Percentiles rank a stretch among this genome's conserved stretches.
These are phyloP conservation scores for Metschnikowia chrysomelidarum DNA, from an alignment of 805 yeast genomes.

Conservation along the genomic window DNA sequence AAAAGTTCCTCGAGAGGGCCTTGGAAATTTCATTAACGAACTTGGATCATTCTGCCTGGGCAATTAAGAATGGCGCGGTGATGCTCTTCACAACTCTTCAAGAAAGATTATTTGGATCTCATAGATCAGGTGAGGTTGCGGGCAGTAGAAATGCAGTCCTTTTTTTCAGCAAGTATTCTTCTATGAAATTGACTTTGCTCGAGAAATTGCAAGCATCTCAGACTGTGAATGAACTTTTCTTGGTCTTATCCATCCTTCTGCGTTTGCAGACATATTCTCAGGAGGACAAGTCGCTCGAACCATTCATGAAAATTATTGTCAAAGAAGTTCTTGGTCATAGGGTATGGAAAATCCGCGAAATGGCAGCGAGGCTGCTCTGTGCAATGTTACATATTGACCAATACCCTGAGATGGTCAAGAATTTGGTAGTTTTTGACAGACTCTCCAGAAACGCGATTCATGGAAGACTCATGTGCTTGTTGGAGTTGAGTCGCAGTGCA, in stretches of 20 bases:
- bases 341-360: slow-evolving; percentile 84
- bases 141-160: slow-evolving; percentile 52
- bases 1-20: slow-evolving; percentile 41
- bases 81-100: slow-evolving; percentile 89
- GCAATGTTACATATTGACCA: slow-evolving; percentile 35
- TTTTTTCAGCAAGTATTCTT: slow-evolving; percentile 66
- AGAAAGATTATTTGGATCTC: slow-evolving; percentile 72
- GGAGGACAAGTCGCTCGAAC: slow-evolving; percentile 45
- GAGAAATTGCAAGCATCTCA: slow-evolving; percentile 31
- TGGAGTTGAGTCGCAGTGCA: slow-evolving; percentile 11
- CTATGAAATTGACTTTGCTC: slow-evolving; percentile 50
- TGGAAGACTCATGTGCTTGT: slow-evolving; percentile 13
- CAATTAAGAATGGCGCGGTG: slow-evolving; percentile 86
- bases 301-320: slow-evolving; percentile 41
- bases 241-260: slow-evolving; percentile 71
- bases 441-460: slow-evolving; percentile 9
- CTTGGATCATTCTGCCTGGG: slow-evolving; percentile 73
- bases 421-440: slow-evolving; percentile 13
- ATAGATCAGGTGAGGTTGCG: slow-evolving; percentile 34
- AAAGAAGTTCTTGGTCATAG: slow-evolving; percentile 44
- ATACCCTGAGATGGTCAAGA: slow-evolving; percentile 20
- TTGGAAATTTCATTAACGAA: slow-evolving; percentile 58
- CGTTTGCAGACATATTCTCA: slow-evolving; percentile 62
- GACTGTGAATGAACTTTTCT: slow-evolving; percentile 58
- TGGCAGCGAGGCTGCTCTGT: slow-evolving; percentile 73